A percentile compares a stretch with the other conserved stretches of the same genome.
phyloP scores from a whole-genome alignment of 1,139 yeast genomes.

The Geotrichum phurueaensis region DNA sequence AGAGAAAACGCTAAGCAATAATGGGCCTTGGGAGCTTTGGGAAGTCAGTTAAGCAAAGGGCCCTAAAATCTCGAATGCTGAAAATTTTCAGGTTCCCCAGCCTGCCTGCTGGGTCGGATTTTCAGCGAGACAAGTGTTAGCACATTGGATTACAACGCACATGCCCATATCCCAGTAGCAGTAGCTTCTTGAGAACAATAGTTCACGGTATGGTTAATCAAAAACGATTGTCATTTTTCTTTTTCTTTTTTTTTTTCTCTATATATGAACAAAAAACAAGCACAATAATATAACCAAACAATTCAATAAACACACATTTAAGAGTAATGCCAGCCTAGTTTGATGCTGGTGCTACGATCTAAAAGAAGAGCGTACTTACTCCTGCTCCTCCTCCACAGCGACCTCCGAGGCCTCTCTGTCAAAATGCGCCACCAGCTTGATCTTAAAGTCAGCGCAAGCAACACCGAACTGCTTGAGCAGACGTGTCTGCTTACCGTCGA shows the following conservation, averaged over 20 bases:
- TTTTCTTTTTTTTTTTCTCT: neutral
- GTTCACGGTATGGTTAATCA: neutral
- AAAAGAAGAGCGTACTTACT: neutral
- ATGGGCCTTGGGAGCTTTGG: neutral
- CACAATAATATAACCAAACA: constrained; percentile 1
- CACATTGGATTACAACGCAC: neutral
- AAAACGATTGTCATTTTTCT: neutral
- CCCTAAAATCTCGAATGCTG: neutral
- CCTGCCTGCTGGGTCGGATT: neutral
- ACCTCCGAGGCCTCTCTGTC: constrained; percentile 28
- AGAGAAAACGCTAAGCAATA: neutral
- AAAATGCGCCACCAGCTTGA: constrained; percentile 70
- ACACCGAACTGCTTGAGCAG: constrained; percentile 92
- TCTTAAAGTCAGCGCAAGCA: constrained; percentile 87
- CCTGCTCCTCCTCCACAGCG: constrained; percentile 6
- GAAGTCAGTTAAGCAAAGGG: neutral
- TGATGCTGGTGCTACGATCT: neutral
- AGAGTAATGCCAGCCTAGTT: neutral
- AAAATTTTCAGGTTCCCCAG: neutral
- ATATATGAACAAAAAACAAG: neutral
- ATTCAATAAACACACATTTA: neutral
- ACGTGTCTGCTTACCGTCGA: constrained; percentile 88
- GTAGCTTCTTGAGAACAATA: neutral
- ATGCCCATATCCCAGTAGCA: neutral
- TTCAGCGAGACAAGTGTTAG: neutral